Evolutionary conservation across 176 grass and related monocot species (phyloP), one percentile per base, ranked within the genome.

Genomic region (Avena eriantha): DNA sequence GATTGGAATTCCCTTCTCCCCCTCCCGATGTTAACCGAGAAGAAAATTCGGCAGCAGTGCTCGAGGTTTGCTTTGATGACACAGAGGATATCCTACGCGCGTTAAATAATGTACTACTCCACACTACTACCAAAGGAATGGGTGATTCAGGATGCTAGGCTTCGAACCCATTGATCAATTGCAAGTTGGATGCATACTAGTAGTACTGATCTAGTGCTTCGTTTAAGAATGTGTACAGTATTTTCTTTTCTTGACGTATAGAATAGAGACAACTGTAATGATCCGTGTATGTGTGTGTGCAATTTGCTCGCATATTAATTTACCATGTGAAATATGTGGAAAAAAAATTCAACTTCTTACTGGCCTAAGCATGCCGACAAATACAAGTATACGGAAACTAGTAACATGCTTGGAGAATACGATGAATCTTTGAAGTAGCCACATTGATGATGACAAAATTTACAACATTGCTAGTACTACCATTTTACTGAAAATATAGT

Each of bases 91-190:
- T 43, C 41, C 5, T 2, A 21, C 21, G 56, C n/a, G 1, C 23
- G 12, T 65, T 65, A 7, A 15, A 31, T 65, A 53, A 15, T 16
- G 12, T 39, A 39, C 34, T 36, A 36, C 35, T 36, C 35, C 23
- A 55, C 75, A 13, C 43, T 43, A 43, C 43, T 10, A 36, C 10
- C 75, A 56, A 35, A 36, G 17, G 51, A 55, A 57, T 4, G 51
- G 51, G 51, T 54, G 50, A 33, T 57, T 77, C 26, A 41, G 67
- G 36, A 45, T 45, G 69, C 69, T 72, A 72, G 39, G 69, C 39
- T 72, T 22, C 10, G 19, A 22, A 72, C 19, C 4, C 19, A 7
- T 72, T 45, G 69, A 45, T 22, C 12, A 45, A 7, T 21, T 22
- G 19, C 69, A 45, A 72, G 0, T 72, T 45, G 69, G 59, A 5